Evolutionary conservation across 257 asterid species (phyloP).

Genomic region (Nicotiana sylvestris): DNA sequence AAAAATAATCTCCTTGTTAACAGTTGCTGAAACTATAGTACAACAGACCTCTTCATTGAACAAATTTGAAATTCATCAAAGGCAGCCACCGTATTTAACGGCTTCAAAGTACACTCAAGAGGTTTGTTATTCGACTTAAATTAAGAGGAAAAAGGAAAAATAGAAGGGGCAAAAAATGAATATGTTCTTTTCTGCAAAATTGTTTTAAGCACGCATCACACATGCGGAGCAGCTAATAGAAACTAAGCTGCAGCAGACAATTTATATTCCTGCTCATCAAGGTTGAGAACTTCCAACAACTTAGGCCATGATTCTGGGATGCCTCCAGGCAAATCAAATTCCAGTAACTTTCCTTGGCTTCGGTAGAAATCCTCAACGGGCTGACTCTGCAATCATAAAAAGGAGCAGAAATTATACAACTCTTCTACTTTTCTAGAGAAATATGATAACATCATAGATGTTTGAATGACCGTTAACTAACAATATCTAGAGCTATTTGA

Average conservation of each 20-base stretch:
- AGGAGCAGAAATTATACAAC: neutral
- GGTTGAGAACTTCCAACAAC: constrained; percentile 77
- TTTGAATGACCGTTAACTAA: neutral
- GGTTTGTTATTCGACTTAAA: constrained; percentile 10
- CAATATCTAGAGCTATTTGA: neutral
- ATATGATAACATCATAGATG: neutral
- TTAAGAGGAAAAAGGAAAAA: neutral
- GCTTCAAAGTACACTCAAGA: constrained; percentile 18
- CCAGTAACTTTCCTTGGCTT: constrained; percentile 63
- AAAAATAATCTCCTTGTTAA: neutral
- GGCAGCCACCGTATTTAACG: constrained; percentile 23
- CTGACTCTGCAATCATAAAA: constrained; percentile 55
- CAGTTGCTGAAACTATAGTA: constrained; percentile 21
- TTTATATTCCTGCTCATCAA: constrained; percentile 71
- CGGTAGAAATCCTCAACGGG: constrained; percentile 85
- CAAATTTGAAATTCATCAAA: neutral
- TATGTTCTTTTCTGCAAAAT: constrained; percentile 44
- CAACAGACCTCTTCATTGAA: constrained; percentile 27
- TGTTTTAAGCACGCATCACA: constrained; percentile 24
- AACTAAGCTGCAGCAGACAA: constrained; percentile 61
- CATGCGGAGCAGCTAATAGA: constrained; percentile 21
- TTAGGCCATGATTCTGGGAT: constrained; percentile 93
- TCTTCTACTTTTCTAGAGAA: neutral
- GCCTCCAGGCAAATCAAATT: constrained; percentile 87
- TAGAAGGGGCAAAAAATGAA: neutral